Base-by-base conservation (phyloP, 257 asterid species). In the Petrea volubilis region DNA sequence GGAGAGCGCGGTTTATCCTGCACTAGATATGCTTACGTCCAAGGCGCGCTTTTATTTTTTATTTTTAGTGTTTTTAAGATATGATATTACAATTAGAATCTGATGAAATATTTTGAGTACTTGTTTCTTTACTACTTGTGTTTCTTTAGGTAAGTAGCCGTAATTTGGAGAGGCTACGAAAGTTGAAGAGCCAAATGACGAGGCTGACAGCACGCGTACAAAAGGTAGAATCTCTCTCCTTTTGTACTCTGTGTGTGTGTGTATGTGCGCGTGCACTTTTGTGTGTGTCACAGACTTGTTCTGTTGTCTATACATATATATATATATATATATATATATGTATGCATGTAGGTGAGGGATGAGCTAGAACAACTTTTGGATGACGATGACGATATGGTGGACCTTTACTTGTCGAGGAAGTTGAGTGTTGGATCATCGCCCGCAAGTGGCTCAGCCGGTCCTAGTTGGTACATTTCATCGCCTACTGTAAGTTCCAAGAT, bases 301-400 rank as follows among this genome's bases (percentile, higher is more conserved):
- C 62, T 58, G 7, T 71, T 60, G 69, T 60, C 69, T 60, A 56
- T 25, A n/a, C n/a, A n/a, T n/a, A n/a, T n/a, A n/a, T n/a, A n/a
- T n/a, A n/a, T n/a, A n/a, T n/a, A n/a, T n/a, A n/a, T n/a, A n/a
- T n/a, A n/a, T n/a, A n/a, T n/a, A n/a, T n/a, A n/a, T n/a, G n/a
- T n/a, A n/a, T n/a, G n/a, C n/a, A 29, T 81, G 73, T 85, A 93
- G 98, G 97, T 94, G 64, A 79, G 98, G 55, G 98, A 94, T 72
- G 98, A 94, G 86, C 88, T 94, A 50, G 98, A 94, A 80, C 98
- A 89, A 79, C 97, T 94, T 72, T 79, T 94, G 87, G 98, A 91
- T 60, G 97, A 94, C 25, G 98, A 94, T 60, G 98, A 91, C 71
- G 98, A 94, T 59, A 94, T 94, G 98, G 95, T 96, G 0, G 97